These are phyloP conservation scores for Parietaria judaica DNA, from an alignment of 306 rosid genomes.

Conservation along the genomic window DNA sequence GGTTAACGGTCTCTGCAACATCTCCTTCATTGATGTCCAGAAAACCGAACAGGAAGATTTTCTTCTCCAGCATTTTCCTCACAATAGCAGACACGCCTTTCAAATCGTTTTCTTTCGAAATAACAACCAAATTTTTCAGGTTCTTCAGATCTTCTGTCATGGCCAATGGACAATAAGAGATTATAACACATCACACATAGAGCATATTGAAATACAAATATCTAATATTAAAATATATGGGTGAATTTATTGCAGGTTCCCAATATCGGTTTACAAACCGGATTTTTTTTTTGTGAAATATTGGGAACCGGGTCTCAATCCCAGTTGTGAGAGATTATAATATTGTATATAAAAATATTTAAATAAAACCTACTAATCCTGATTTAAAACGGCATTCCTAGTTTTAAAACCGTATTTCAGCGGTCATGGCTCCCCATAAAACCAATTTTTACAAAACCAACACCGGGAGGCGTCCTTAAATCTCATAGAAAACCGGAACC, in stretches of 20 bases:
- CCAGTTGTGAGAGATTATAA: too few relatives aligned
- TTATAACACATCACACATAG: not conserved
- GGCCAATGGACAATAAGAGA: not conserved
- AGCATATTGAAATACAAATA: not conserved
- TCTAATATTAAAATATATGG: not conserved
- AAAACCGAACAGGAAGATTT: constrained; percentile 61
- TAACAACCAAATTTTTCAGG: constrained; percentile 45
- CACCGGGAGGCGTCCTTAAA: too few relatives aligned
- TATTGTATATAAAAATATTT: too few relatives aligned
- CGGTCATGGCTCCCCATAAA: too few relatives aligned
- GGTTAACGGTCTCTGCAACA: constrained; percentile 53
- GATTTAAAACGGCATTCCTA: too few relatives aligned
- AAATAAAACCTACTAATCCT: too few relatives aligned
- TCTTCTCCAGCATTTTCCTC: constrained; percentile 61
- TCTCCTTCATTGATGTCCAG: constrained; percentile 54
- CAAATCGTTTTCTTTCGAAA: constrained; percentile 38
- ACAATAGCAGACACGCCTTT: constrained; percentile 48
- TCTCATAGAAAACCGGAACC: too few relatives aligned
- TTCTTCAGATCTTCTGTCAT: constrained; percentile 65
- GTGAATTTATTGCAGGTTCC: too few relatives aligned
- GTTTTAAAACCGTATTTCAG: too few relatives aligned
- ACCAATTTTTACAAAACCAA: not conserved
- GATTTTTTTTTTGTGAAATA: not conserved
- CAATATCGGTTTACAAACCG: too few relatives aligned
- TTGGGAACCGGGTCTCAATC: not conserved